A percentile compares a stretch with the other conserved stretches of the same genome.
Conservation (phyloP, 2,329 filamentous ascomycete species). For the Aspergillus melleus region DNA sequence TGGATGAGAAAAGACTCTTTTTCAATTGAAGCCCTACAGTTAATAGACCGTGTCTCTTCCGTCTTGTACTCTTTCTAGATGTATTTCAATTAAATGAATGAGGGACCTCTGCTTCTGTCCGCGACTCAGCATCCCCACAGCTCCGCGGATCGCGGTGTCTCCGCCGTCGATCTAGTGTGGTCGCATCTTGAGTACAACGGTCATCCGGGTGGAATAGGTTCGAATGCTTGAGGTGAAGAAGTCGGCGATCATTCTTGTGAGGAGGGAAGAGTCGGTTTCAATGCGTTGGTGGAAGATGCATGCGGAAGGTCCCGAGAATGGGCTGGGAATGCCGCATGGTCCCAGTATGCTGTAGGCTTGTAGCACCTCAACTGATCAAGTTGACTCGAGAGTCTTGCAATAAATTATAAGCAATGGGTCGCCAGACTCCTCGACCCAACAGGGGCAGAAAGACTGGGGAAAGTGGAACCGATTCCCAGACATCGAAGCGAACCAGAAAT, state of each 20-base stretch:
- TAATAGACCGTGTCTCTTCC: slow-evolving; percentile 8
- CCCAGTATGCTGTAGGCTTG: too few species aligned
- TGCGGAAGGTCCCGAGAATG: neutral
- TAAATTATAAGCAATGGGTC: neutral
- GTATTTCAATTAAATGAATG: neutral
- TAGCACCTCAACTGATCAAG: neutral
- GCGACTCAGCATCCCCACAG: neutral
- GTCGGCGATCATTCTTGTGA: neutral
- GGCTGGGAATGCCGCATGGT: too few species aligned
- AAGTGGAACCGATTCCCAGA: neutral
- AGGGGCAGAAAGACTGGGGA: neutral
- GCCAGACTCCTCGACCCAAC: neutral
- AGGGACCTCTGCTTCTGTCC: too few species aligned
- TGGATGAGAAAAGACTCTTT: slow-evolving; percentile 26
- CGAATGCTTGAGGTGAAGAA: neutral
- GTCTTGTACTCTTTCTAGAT: neutral
- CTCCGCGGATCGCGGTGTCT: slow-evolving; percentile 5
- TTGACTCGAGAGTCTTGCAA: neutral
- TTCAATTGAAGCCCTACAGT: slow-evolving; percentile 18
- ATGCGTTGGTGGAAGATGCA: neutral
- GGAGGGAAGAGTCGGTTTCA: neutral
- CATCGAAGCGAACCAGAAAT: neutral
- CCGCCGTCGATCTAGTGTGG: neutral
- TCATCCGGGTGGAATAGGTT: neutral
- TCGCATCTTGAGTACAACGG: neutral